A percentile compares a stretch with the other conserved stretches of the same genome.
These are phyloP conservation scores for Mycena amicta DNA, from an alignment of 768 basidiomycete species.

Conservation along the genomic window DNA sequence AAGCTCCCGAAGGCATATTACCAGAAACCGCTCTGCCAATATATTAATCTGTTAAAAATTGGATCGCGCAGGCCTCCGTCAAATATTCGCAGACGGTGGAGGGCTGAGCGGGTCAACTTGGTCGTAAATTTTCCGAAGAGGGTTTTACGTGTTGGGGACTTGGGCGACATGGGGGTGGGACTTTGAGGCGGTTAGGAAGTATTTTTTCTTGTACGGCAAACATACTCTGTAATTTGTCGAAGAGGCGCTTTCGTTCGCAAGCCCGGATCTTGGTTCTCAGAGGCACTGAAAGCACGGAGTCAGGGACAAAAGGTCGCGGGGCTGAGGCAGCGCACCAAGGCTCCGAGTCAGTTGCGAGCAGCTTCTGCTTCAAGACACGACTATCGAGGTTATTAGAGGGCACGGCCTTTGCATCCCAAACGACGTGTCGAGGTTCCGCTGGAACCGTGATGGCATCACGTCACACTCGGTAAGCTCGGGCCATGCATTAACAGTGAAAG, in stretches of 20 bases:
- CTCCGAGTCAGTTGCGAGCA: not conserved
- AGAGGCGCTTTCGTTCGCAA: not conserved
- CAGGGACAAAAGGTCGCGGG: not conserved
- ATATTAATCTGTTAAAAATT: too few relatives aligned
- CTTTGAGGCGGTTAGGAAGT: conserved; percentile 7
- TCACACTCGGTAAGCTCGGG: too few relatives aligned
- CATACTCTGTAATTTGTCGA: not conserved
- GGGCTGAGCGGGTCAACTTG: conserved; percentile 30
- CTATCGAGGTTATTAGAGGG: not conserved
- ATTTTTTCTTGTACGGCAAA: not conserved
- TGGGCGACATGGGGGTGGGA: conserved; percentile 6
- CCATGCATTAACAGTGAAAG: too few relatives aligned
- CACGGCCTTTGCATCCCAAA: conserved; percentile 7
- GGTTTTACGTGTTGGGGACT: conserved; percentile 7
- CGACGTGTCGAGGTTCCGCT: conserved; percentile 13
- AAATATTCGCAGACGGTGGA: conserved; percentile 10
- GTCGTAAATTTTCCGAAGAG: conserved; percentile 38
- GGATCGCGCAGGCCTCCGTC: too few relatives aligned
- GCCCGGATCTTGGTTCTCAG: conserved; percentile 14
- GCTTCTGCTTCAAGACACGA: conserved; percentile 6
- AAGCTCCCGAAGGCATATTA: too few relatives aligned
- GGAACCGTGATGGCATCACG: too few relatives aligned
- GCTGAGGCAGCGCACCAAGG: not conserved
- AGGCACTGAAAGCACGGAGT: not conserved
- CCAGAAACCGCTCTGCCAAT: too few relatives aligned